Evolutionary conservation across 495 filamentous ascomycete genomes (phyloP), one percentile per base, ranked within the genome.

Genomic region (Trypethelium eluteriae): DNA sequence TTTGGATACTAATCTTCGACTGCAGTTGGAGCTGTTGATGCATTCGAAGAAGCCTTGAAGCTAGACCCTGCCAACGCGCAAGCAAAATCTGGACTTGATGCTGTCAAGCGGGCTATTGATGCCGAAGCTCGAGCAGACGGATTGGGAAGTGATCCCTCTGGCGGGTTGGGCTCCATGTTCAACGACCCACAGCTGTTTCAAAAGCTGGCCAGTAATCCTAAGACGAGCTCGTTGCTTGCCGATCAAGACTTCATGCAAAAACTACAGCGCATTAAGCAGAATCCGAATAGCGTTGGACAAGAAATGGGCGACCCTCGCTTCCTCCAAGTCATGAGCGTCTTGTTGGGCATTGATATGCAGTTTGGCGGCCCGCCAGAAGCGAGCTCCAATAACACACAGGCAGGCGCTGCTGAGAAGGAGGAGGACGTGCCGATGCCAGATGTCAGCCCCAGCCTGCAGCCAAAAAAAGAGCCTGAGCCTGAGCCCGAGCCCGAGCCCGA

Each of bases 281-380:
- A 96, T 76, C 93, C 93, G 11, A 86, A 86, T 70, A 86, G 83
- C 62, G 84, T 92, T 53, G 89, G 91, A 47, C 83, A 85, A 53
- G 85, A 94, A 69, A 88, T 98, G 74, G 81, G 86, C 66, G 94
- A 98, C 76, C 95, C 92, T 3, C 82, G 95, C 47, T 91, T 98
- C 81, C 81, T 98, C 71, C 89, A 95, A 77, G 94, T 98, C 25
- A 86, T 98, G 78, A 91, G 92, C 70, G 94, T 96, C 39, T 76
- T 97, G 65, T 82, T 98, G 79, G 94, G 95, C 36, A 88, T 98
- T 65, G 93, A 98, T 73, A 95, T 97, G 91, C 86, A 86, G 68
- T 90, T 96, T 78, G 86, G 84, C 49, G 84, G 78, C 59, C 80
- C 83, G 35, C 81, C 80, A 32, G 85, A 81, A 39, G 76, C 72